Base-by-base conservation (phyloP, 106 monocot genomes). In the Narthecium ossifragum region DNA sequence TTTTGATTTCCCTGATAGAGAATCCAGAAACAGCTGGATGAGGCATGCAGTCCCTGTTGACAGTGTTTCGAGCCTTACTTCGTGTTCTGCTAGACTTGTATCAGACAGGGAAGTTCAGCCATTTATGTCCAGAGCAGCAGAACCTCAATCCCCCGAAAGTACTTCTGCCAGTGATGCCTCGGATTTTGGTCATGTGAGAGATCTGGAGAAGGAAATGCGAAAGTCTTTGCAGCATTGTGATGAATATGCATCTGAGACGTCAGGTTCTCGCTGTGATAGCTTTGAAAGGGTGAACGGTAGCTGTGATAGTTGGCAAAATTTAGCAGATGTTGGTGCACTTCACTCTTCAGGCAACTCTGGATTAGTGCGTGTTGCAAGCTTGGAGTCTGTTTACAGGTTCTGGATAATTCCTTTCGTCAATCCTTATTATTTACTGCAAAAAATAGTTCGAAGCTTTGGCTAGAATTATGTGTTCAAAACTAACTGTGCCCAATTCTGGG, bases 301-400 rank as follows among this genome's bases (percentile, higher is more conserved):
- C 43, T 67, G 66, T 72, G 94, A 94, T 6, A 75, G 75, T 78
- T 78, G 76, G 5, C 79, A 74, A 46, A 29, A 70, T 55, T 93
- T 85, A 69, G 85, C 93, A 41, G 85, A 80, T 21, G 36, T 61
- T 61, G 43, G 40, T 43, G 47, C 62, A 49, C 46, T 41, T 4
- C 49, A 70, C 54, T 66, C n/a, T 46, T 67, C 67, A 46, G 17
- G 21, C 38, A 53, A 22, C 21, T 54, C 21, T 46, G 69, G 64
- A 39, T 73, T 83, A 33, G 67, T 67, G 34, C 80, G 81, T 41
- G 56, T 81, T 50, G 81, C 68, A 73, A 90, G 90, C 39, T 63
- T 96, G 68, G 96, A 84, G 31, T 86, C 86, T 68, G 39, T 90
- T 18, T 83, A 90, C 73, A 81, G 90, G 90, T 90, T 64, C 17